These are phyloP conservation scores for Xylogone sp. DNA, from an alignment of 2,329 filamentous ascomycete species.

Conservation along the genomic window DNA sequence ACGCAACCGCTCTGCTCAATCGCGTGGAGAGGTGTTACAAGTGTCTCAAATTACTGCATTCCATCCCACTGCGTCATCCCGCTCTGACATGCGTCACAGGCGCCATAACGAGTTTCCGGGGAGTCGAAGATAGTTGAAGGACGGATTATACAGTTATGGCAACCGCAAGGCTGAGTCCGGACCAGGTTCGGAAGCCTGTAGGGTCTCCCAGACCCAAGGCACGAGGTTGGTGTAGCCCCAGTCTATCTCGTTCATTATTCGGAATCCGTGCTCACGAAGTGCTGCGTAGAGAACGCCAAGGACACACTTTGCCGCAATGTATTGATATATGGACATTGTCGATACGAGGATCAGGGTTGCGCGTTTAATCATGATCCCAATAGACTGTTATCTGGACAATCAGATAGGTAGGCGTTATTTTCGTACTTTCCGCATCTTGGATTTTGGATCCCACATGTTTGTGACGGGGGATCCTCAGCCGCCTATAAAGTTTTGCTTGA, in stretches of 20 bases:
- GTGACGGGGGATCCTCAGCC: not conserved
- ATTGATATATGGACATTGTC: constrained; percentile 88
- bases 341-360: constrained; percentile 85
- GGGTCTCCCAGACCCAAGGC: constrained; percentile 55
- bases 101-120: constrained; percentile 25
- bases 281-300: constrained; percentile 64
- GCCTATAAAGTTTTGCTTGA: too few relatives aligned
- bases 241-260: constrained; percentile 4
- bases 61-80: not conserved
- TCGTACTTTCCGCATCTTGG: constrained; percentile 2
- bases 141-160: constrained; percentile 20
- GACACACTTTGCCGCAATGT: constrained; percentile 91
- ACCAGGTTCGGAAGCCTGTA: constrained; percentile 33
- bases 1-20: too few relatives aligned
- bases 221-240: constrained; percentile 43
- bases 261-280: constrained; percentile 13
- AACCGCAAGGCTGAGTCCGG: constrained; percentile 26
- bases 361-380: constrained; percentile 83
- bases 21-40: not conserved
- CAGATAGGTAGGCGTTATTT: constrained; percentile 44
- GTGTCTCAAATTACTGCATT: not conserved
- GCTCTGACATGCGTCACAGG: constrained; percentile 17
- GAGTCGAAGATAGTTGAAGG: constrained; percentile 26
- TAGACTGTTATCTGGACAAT: constrained; percentile 46
- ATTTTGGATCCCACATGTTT: not conserved